A percentile compares a stretch with the other conserved stretches of the same genome.
Conservation (phyloP, 2,329 filamentous ascomycete species). For the Xylariales sp. region DNA sequence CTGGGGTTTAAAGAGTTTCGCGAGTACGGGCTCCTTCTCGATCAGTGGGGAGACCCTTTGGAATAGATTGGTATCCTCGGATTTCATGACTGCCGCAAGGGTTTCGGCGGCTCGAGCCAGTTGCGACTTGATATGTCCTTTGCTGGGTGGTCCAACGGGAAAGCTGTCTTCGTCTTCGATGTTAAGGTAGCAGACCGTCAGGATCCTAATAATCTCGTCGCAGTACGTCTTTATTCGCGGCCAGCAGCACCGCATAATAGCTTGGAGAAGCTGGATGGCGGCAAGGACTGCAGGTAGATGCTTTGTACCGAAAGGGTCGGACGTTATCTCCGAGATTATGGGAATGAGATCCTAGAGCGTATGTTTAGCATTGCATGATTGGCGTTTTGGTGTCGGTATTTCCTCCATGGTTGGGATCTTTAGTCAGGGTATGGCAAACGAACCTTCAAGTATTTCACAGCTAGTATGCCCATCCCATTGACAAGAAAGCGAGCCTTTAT, state of each 20-base stretch:
- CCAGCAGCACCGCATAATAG: slow-evolving; percentile 61
- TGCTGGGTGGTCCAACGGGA: slow-evolving; percentile 8
- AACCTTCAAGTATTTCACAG: slow-evolving; percentile 65
- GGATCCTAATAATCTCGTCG: slow-evolving; percentile 57
- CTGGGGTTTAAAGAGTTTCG: slow-evolving; percentile 23
- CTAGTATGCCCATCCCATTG: slow-evolving; percentile 52
- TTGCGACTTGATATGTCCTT: slow-evolving; percentile 24
- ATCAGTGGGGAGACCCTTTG: slow-evolving; percentile 29
- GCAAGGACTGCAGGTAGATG: slow-evolving; percentile 49
- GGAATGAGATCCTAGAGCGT: slow-evolving; percentile 56
- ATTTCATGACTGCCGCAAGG: slow-evolving; percentile 29
- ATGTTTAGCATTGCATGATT: slow-evolving; percentile 6
- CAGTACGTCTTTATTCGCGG: slow-evolving; percentile 60
- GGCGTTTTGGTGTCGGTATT: neutral
- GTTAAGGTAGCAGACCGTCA: slow-evolving; percentile 61
- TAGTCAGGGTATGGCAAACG: slow-evolving; percentile 16
- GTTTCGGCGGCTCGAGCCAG: slow-evolving; percentile 30
- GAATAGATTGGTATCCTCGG: slow-evolving; percentile 21
- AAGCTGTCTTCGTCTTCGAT: slow-evolving; percentile 33
- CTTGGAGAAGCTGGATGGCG: slow-evolving; percentile 49
- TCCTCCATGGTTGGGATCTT: neutral
- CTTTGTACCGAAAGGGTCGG: slow-evolving; percentile 61
- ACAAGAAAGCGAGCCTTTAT: slow-evolving; percentile 45
- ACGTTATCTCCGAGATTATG: slow-evolving; percentile 59
- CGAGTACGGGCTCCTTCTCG: slow-evolving; percentile 30